These are phyloP conservation scores for Sugiyamaella qingdaonensis DNA, from an alignment of 805 yeast genomes.

Conservation along the genomic window DNA sequence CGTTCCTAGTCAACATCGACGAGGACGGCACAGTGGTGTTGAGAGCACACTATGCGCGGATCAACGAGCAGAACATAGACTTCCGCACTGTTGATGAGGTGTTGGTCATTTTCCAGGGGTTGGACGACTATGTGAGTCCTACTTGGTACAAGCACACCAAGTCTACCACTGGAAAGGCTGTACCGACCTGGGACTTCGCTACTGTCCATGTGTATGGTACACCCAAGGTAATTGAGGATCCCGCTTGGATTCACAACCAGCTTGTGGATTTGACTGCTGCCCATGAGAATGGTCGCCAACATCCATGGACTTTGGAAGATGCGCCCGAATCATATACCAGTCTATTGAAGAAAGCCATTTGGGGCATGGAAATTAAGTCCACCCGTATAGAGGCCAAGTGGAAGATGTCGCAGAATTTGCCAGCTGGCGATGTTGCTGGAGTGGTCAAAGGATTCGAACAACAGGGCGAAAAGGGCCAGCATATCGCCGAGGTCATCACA, in stretches of 20 bases:
- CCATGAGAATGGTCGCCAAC: slow-evolving; percentile 40
- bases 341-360: slow-evolving; percentile 45
- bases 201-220: slow-evolving; percentile 54
- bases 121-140: slow-evolving; percentile 51
- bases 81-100: slow-evolving; percentile 36
- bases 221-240: slow-evolving; percentile 41
- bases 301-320: slow-evolving; percentile 52
- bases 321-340: slow-evolving; percentile 50
- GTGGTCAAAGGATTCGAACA: slow-evolving; percentile 40
- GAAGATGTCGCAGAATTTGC: slow-evolving; percentile 54
- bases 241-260: slow-evolving; percentile 45
- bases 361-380: slow-evolving; percentile 54
- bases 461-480: slow-evolving; percentile 13
- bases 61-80: slow-evolving; percentile 44
- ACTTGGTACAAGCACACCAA: slow-evolving; percentile 54
- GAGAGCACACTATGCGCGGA: slow-evolving; percentile 52
- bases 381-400: slow-evolving; percentile 46
- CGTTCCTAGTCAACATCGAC: slow-evolving; percentile 42
- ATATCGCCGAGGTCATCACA: slow-evolving; percentile 10
- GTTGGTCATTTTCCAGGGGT: slow-evolving; percentile 50
- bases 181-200: slow-evolving; percentile 69
- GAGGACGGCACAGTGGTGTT: slow-evolving; percentile 34
- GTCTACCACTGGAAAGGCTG: slow-evolving; percentile 52
- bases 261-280: slow-evolving; percentile 43
- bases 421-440: slow-evolving; percentile 45